Base-by-base conservation (phyloP, 2,329 filamentous ascomycete species). In the Emergomyces africanus region DNA sequence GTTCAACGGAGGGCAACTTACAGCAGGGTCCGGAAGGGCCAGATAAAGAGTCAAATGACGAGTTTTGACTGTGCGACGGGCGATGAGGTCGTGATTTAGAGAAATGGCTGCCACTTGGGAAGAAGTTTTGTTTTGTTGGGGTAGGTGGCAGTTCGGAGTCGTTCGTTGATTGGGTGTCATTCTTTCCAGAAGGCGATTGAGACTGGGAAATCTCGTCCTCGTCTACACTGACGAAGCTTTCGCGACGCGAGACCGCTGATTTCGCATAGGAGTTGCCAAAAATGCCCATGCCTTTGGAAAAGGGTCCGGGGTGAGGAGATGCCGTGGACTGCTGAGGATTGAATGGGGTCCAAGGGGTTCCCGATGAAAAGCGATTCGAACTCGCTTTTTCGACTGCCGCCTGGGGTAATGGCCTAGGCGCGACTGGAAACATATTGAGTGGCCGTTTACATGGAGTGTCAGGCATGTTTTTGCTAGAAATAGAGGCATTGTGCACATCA, bases 391-490 rank as follows among this genome's bases (percentile, higher is more conserved):
- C 77, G 58, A 86, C 79, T 9, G 78, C 78, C 64, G 81, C 85
- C 57, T 83, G 84, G 14, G 79, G 78, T 25, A 80, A 75, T 41
- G 75, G 74, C 51, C 79, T 77, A 54, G 75, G 70, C 14, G 84
- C 82, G 57, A 87, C 83, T 66, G 87, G 79, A 74, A 91, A 83
- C 60, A 86, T 76, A 64, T 83, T 85, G 4, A 80, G 78, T 57
- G 87, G 85, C 69, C 94, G 90, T 77, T 97, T 99, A 74, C 94
- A 97, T 0, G 94, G 94, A 1, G 94, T 99, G 69, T 97, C 94
- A 0, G 94, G 92, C 79, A 95, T 91, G 35, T 82, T 81, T 69
- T 86, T 84, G 72, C 80, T 81, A 28, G 76, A 77, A 42, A 77
- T 72, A 57, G 71, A 63, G n/a, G 41, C 59, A 50, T 60, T 73